Evolutionary conservation across 345 rosid species (phyloP).

Genomic region (Aurinia saxatilis): DNA sequence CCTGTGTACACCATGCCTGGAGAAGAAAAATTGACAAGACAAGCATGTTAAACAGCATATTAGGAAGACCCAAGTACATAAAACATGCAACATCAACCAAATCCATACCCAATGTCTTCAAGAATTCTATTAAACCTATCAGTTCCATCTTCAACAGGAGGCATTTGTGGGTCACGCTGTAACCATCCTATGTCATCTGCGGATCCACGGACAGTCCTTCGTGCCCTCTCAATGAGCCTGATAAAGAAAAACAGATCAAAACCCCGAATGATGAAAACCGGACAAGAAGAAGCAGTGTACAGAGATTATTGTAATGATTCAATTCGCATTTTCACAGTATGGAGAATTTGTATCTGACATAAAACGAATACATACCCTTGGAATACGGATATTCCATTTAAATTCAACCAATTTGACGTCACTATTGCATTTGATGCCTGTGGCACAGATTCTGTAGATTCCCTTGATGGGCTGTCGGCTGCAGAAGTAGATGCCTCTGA

Average conservation of each 20-base stretch:
- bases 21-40: constrained; percentile 25
- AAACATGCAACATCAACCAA: constrained; percentile 16
- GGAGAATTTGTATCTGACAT: constrained; percentile 5
- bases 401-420: constrained; percentile 34
- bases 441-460: constrained; percentile 33
- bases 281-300: neutral
- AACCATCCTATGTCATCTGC: constrained; percentile 98
- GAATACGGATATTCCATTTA: constrained; percentile 61
- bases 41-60: constrained; percentile 10
- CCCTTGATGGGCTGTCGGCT: constrained; percentile 24
- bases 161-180: constrained; percentile 58
- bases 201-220: constrained; percentile 91
- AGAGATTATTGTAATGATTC: neutral
- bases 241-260: neutral
- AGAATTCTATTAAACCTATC: constrained; percentile 65
- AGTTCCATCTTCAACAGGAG: constrained; percentile 89
- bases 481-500: constrained; percentile 47
- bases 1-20: constrained; percentile 93
- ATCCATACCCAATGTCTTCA: constrained; percentile 63
- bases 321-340: neutral
- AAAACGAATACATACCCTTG: constrained; percentile 54
- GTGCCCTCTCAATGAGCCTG: constrained; percentile 85
- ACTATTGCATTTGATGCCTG: constrained; percentile 37
- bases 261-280: neutral
- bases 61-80: neutral